Percentiles rank a stretch among this genome's conserved stretches.
These are phyloP conservation scores for Talaromyces thailandensis DNA, from an alignment of 495 filamentous ascomycete genomes.

Conservation along the genomic window DNA sequence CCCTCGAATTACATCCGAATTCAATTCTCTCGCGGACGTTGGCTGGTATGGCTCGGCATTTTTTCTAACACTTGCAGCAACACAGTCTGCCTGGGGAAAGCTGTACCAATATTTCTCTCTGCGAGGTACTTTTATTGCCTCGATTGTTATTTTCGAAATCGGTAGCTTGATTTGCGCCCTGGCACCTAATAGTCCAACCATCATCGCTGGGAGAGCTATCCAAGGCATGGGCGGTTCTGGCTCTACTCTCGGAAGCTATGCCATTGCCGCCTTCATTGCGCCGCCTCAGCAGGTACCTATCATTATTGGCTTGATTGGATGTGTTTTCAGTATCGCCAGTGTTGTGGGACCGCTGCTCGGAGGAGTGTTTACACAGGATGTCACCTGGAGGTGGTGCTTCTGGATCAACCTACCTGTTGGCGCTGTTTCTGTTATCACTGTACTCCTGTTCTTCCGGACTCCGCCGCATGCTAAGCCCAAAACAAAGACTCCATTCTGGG, in stretches of 20 bases:
- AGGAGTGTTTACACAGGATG: conserved; percentile 39
- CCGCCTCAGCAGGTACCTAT: background rate
- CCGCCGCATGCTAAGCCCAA: conserved; percentile 9
- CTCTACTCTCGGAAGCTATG: background rate
- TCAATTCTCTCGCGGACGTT: no score
- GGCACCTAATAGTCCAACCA: no score
- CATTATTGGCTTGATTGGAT: background rate
- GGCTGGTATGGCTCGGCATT: no score
- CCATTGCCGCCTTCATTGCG: background rate
- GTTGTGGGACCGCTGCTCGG: conserved; percentile 39
- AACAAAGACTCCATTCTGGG: no score
- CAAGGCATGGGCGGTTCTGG: background rate
- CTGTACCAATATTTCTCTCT: no score
- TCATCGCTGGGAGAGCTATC: no score
- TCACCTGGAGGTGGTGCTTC: conserved; percentile 72
- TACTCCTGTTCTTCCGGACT: conserved; percentile 16
- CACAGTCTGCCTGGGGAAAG: no score
- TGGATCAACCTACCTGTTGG: conserved; percentile 49
- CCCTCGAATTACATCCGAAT: no score
- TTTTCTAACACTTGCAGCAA: no score
- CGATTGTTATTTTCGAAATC: no score
- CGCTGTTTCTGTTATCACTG: conserved; percentile 10
- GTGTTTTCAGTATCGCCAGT: background rate
- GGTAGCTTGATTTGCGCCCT: no score
- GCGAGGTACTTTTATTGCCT: no score